Conservation (phyloP, 345 rosid species). For the Euphorbia peplus region DNA sequence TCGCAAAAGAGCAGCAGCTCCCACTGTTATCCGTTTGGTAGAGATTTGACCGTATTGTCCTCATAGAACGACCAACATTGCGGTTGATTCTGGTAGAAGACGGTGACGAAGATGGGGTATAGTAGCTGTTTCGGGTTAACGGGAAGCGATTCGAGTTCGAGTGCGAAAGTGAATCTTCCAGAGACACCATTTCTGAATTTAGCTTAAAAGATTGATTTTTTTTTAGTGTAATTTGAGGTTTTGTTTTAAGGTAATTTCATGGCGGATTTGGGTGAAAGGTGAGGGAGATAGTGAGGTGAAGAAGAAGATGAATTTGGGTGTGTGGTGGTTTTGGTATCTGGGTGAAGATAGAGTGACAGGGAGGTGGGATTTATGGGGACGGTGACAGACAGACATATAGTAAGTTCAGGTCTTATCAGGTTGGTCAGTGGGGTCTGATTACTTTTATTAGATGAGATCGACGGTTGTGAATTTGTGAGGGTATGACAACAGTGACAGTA, state of each 20-base stretch:
- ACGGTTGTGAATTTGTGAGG: constrained; percentile 16
- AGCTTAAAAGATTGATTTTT: not conserved
- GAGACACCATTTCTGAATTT: constrained; percentile 51
- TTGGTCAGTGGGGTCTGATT: not conserved
- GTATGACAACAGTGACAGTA: constrained; percentile 16
- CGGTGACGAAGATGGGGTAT: constrained; percentile 31
- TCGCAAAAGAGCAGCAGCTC: constrained; percentile 41
- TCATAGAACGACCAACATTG: constrained; percentile 78
- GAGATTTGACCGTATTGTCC: constrained; percentile 70
- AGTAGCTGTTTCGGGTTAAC: constrained; percentile 33
- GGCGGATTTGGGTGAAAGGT: not conserved
- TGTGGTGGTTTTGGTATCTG: constrained; percentile 26
- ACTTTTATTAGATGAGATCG: not conserved
- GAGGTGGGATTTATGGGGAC: not conserved
- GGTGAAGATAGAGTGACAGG: constrained; percentile 24
- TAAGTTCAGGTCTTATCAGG: constrained; percentile 18
- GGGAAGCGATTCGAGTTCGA: constrained; percentile 59
- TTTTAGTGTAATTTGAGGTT: not conserved
- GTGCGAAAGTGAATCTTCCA: constrained; percentile 56
- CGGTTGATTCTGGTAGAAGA: constrained; percentile 51
- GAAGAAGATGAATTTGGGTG: constrained; percentile 13
- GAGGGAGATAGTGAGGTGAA: not conserved
- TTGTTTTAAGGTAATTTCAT: constrained; percentile 22
- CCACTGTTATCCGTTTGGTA: constrained; percentile 40
- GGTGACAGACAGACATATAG: constrained; percentile 6